Evolutionary conservation across 176 grass and related monocot species (phyloP).

Genomic region (Rhynchospora breviuscula): DNA sequence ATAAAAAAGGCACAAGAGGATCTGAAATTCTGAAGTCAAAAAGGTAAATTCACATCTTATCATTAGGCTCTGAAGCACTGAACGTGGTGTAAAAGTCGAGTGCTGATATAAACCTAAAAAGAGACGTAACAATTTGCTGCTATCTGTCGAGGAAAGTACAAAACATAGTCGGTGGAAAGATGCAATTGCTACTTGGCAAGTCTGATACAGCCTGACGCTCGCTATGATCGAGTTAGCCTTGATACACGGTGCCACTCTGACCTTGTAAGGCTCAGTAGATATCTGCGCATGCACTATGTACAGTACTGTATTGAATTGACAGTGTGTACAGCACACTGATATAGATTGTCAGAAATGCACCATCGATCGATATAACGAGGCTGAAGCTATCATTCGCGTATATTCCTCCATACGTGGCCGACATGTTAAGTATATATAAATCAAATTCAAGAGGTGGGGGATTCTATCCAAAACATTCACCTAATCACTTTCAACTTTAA

Average conservation of each 20-base stretch:
- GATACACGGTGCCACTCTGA: neutral
- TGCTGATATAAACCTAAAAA: neutral
- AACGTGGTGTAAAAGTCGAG: neutral
- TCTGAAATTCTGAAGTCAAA: neutral
- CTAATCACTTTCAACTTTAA: too few relatives aligned
- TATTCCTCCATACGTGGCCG: neutral
- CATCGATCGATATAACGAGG: neutral
- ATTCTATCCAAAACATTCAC: too few relatives aligned
- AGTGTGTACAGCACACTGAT: neutral
- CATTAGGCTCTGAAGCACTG: neutral
- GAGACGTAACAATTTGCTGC: neutral
- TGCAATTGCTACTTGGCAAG: neutral
- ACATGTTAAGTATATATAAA: too few relatives aligned
- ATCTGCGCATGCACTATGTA: neutral
- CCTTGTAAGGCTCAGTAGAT: neutral
- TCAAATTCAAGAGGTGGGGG: too few relatives aligned
- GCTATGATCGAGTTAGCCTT: neutral
- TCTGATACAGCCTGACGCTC: neutral
- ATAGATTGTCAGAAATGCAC: neutral
- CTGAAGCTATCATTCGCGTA: neutral
- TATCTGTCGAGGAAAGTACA: conserved; percentile 6
- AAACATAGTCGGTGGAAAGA: conserved; percentile 7
- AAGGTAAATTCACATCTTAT: neutral
- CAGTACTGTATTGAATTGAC: neutral
- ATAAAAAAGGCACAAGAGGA: neutral